phyloP scores from a whole-genome alignment of 2,329 filamentous ascomycete species.

The Alternaria atra region DNA sequence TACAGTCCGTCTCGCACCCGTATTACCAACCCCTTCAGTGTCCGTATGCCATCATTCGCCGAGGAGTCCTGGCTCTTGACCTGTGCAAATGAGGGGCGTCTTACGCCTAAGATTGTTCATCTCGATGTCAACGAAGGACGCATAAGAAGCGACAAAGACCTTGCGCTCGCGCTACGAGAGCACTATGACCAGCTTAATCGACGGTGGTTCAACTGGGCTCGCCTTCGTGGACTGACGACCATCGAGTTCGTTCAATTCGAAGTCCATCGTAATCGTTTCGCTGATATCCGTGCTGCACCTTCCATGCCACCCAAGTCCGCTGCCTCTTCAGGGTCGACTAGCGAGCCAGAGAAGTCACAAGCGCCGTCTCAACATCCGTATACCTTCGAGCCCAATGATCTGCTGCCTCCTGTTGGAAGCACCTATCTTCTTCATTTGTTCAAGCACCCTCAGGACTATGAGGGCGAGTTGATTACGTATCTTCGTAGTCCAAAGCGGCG shows the following conservation, averaged over 20 bases:
- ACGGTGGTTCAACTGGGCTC: constrained; percentile 43
- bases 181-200: constrained; percentile 48
- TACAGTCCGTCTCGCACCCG: constrained; percentile 36
- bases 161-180: constrained; percentile 45
- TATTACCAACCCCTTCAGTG: constrained; percentile 36
- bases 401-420: constrained; percentile 51
- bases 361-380: constrained; percentile 42
- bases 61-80: constrained; percentile 50
- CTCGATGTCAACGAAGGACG: constrained; percentile 45
- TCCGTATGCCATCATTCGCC: constrained; percentile 27
- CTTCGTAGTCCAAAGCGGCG: constrained; percentile 47
- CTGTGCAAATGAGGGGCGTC: constrained; percentile 50
- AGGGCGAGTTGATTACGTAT: constrained; percentile 50
- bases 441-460: constrained; percentile 52
- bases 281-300: constrained; percentile 50
- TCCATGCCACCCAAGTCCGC: constrained; percentile 45
- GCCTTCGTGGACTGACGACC: constrained; percentile 47
- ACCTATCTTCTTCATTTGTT: constrained; percentile 53
- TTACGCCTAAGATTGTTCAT: constrained; percentile 51
- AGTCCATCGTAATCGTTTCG: constrained; percentile 52
- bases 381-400: constrained; percentile 49
- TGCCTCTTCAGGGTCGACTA: constrained; percentile 17
- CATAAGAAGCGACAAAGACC: constrained; percentile 48
- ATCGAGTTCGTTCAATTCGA: constrained; percentile 54
- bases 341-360: constrained; percentile 19